Evolutionary conservation across 257 asterid genomes (phyloP).

Genomic region (Nicotiana tabacum): DNA sequence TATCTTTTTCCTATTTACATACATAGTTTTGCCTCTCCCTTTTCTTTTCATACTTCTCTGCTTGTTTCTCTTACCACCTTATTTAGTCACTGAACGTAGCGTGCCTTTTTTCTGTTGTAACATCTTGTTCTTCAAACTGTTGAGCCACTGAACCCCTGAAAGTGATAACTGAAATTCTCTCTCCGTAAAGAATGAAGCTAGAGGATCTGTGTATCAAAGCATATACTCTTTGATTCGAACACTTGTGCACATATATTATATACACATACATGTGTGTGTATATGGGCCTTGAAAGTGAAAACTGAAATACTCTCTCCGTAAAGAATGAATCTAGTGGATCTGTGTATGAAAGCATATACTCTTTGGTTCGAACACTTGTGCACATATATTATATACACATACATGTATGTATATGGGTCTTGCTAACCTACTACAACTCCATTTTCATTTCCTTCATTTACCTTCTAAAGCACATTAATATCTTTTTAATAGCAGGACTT

Average conservation of each 20-base stretch:
- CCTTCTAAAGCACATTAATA: background rate
- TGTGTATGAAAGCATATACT: background rate
- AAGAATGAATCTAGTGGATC: background rate
- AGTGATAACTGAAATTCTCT: background rate
- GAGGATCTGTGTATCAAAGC: background rate
- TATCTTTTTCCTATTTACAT: background rate
- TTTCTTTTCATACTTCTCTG: background rate
- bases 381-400: background rate
- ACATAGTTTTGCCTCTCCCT: background rate
- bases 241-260: background rate
- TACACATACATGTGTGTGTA: background rate
- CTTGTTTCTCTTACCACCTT: background rate
- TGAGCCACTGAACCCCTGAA: background rate
- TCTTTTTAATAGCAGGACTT: background rate
- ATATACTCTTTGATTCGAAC: background rate
- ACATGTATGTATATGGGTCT: too few species aligned
- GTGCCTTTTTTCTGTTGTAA: background rate
- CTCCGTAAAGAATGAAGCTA: background rate
- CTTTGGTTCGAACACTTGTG: background rate
- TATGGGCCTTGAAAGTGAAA: background rate
- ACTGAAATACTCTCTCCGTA: background rate
- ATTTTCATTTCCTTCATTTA: too few species aligned
- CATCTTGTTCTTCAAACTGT: background rate
- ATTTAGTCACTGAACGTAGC: background rate
- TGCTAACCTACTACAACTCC: too few species aligned